Evolutionary conservation across 495 filamentous ascomycete genomes (phyloP).

Genomic region (Xylaria sp.): DNA sequence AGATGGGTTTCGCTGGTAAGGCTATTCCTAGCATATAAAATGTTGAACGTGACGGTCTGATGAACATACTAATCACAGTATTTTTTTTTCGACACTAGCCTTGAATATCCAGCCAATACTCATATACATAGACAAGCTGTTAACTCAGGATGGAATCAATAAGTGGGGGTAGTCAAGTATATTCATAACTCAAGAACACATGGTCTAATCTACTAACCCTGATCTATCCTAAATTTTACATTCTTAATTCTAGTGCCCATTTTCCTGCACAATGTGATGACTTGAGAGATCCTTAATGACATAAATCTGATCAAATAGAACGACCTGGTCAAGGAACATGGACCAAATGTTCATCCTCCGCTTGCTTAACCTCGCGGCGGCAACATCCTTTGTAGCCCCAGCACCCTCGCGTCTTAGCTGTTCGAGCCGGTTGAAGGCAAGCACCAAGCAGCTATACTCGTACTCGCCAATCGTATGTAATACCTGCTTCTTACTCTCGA

Average conservation of each 20-base stretch:
- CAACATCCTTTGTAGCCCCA: conserved; percentile 19
- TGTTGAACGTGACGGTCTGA: not conserved
- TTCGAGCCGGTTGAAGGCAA: conserved; percentile 33
- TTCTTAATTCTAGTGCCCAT: conserved; percentile 12
- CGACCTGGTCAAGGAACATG: conserved; percentile 48
- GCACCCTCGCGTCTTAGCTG: conserved; percentile 38
- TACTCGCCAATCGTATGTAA: conserved; percentile 26
- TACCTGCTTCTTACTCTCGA: conserved; percentile 33
- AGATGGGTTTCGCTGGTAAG: too few species aligned
- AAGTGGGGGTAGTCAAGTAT: not conserved
- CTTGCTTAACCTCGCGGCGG: conserved; percentile 21
- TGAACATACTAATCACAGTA: too few species aligned
- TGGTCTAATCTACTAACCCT: not conserved
- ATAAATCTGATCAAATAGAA: conserved; percentile 52
- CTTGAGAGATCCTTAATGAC: conserved; percentile 42
- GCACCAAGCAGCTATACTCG: conserved; percentile 27
- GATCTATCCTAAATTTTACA: conserved; percentile 10
- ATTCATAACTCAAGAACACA: not conserved
- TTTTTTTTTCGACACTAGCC: not conserved
- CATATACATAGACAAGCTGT: not conserved
- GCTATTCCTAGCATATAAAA: too few species aligned
- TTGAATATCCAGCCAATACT: not conserved
- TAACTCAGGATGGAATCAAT: too few species aligned
- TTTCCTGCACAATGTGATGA: conserved; percentile 25
- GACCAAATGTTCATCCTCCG: conserved; percentile 24